A percentile compares a stretch with the other conserved stretches of the same genome.
These are phyloP conservation scores for Penicillium antarcticum DNA, from an alignment of 495 filamentous ascomycete species.

Conservation along the genomic window DNA sequence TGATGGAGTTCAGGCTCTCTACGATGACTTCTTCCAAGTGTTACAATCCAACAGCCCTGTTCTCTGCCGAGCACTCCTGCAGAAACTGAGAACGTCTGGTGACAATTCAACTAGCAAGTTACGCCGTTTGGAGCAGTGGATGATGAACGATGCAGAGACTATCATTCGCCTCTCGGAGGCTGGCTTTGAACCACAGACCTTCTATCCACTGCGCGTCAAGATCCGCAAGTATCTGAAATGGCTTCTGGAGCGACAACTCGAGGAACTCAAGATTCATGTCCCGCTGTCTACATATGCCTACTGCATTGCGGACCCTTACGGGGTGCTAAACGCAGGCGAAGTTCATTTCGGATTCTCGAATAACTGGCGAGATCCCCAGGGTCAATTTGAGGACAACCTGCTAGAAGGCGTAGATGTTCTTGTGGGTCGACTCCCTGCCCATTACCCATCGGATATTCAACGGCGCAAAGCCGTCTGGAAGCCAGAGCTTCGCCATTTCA, in stretches of 20 bases:
- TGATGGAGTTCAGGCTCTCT: slow-evolving; percentile 49
- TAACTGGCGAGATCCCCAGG: slow-evolving; percentile 51
- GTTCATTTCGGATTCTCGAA: slow-evolving; percentile 78
- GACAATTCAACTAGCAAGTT: slow-evolving; percentile 20
- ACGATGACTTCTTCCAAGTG: slow-evolving; percentile 55
- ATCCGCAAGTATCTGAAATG: slow-evolving; percentile 52
- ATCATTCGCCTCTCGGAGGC: slow-evolving; percentile 44
- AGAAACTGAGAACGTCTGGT: slow-evolving; percentile 31
- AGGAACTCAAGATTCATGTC: slow-evolving; percentile 68
- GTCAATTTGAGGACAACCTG: slow-evolving; percentile 56
- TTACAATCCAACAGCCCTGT: slow-evolving; percentile 40
- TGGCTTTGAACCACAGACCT: slow-evolving; percentile 62
- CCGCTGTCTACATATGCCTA: slow-evolving; percentile 72
- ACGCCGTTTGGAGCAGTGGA: slow-evolving; percentile 36
- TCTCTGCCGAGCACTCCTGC: slow-evolving; percentile 34
- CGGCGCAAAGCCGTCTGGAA: slow-evolving; percentile 61
- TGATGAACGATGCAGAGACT: slow-evolving; percentile 27
- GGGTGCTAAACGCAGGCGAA: slow-evolving; percentile 67
- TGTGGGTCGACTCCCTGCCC: slow-evolving; percentile 80
- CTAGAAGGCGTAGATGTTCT: slow-evolving; percentile 72
- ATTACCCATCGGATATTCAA: slow-evolving; percentile 82
- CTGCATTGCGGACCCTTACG: slow-evolving; percentile 78
- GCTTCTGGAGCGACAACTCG: slow-evolving; percentile 52
- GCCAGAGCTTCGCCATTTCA: slow-evolving; percentile 66
- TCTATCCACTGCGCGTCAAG: slow-evolving; percentile 55